Base-by-base conservation (phyloP, 768 basidiomycete species). In the Rhodosporidiobolus odoratus region DNA sequence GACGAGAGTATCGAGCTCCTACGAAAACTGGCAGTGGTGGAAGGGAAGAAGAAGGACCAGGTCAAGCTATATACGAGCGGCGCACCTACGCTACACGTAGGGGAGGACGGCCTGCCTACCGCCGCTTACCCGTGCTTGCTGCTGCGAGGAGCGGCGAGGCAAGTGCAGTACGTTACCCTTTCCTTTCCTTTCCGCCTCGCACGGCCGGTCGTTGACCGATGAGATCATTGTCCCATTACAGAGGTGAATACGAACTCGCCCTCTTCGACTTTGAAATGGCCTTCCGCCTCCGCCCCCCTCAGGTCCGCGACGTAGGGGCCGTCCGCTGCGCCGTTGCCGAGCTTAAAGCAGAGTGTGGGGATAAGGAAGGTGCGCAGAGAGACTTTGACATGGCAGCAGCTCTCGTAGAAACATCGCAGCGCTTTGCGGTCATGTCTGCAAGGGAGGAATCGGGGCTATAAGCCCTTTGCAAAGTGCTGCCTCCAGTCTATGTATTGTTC, bases 311-410 rank as follows among this genome's bases (percentile, higher is more conserved):
- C 15, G 47, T 43, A 6, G 40, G 40, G 17, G 23, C 54, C 1
- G 32, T 73, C 6, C 56, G 50, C 1, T 66, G 58, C 45, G 57
- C 65, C 6, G 41, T 69, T 6, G 65, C 58, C 17, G 48, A 66
- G 40, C 53, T 73, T 7, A 23, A 52, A 15, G n/a, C 45, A 21
- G 67, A 65, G 15, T 62, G 66, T 50, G 66, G 58, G 12, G 67
- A 68, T 23, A 34, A 30, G 9, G 57, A 56, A 1, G 62, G 58
- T 2, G 72, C 68, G 1, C 23, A 40, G 56, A 47, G 16, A 13
- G 65, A 52, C 19, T 69, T 73, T 32, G 72, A 69, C 30, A 40
- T 35, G 2, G 72, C 72, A 4, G 30, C 66, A 15, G 68, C 68
- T n/a, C 50, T 58, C 2, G 60, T 47, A 7, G 58, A 59, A 25